Percentiles rank a stretch among this genome's conserved stretches.
These are phyloP conservation scores for Abrus precatorius DNA, from an alignment of 306 rosid genomes.

Conservation along the genomic window DNA sequence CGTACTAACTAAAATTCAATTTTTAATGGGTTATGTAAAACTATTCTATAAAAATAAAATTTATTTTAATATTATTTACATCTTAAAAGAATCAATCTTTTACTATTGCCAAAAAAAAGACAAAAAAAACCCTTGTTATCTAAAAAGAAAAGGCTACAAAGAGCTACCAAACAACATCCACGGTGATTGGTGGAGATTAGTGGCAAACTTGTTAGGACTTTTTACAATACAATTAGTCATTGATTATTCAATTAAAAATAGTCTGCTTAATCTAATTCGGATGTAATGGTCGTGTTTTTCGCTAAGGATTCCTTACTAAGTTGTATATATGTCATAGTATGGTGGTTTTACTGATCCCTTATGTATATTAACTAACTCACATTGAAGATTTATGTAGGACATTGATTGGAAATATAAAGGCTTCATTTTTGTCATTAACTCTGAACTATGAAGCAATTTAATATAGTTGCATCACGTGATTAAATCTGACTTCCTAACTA, in stretches of 20 bases:
- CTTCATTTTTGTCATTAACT: background rate
- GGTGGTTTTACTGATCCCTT: background rate
- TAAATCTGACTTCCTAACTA: background rate
- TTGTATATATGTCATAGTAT: background rate
- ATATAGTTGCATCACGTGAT: slow-evolving; percentile 23
- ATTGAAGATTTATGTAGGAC: background rate
- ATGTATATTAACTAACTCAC: background rate
- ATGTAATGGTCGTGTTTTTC: background rate
- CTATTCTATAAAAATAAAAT: no score
- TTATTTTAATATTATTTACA: no score
- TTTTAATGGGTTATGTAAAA: no score
- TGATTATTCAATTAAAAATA: background rate
- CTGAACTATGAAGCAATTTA: slow-evolving; percentile 21
- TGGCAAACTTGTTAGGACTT: no score
- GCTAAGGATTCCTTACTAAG: no score
- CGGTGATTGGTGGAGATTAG: background rate
- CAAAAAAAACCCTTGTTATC: no score
- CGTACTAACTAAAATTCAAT: no score
- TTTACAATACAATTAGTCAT: background rate
- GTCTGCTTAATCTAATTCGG: background rate
- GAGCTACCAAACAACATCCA: background rate
- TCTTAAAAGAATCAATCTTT: no score
- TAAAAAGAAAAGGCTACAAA: no score
- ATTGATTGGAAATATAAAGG: slow-evolving; percentile 4
- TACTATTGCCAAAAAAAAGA: no score